phyloP scores from a whole-genome alignment of 1,139 yeast species.

The Meyerozyma sp. region DNA sequence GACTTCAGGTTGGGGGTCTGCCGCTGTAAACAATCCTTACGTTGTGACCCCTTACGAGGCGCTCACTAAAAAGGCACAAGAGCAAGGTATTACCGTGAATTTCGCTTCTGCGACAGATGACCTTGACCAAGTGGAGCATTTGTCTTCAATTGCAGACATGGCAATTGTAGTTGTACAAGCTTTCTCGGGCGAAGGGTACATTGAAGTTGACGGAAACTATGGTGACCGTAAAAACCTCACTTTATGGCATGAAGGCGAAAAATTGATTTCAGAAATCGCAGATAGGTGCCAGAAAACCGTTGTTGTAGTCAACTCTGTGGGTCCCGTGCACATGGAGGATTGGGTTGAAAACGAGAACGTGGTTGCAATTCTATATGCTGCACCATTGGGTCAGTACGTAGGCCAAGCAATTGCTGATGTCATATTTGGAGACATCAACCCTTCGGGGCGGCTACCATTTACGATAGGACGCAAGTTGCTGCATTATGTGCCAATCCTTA shows the following conservation, averaged over 20 bases:
- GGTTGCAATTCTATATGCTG: constrained; percentile 50
- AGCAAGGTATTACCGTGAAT: constrained; percentile 41
- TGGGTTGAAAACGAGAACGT: constrained; percentile 57
- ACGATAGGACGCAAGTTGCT: constrained; percentile 53
- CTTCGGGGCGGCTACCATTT: constrained; percentile 60
- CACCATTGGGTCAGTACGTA: constrained; percentile 55
- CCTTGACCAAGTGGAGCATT: constrained; percentile 35
- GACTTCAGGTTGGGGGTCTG: constrained; percentile 34
- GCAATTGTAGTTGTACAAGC: constrained; percentile 49
- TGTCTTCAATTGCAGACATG: constrained; percentile 47
- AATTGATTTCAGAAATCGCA: constrained; percentile 44
- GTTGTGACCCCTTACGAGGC: constrained; percentile 54
- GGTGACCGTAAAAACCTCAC: constrained; percentile 58
- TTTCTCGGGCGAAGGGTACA: constrained; percentile 55
- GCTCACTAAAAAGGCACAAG: constrained; percentile 38
- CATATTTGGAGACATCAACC: constrained; percentile 53
- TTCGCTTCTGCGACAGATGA: constrained; percentile 40
- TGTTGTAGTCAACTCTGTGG: constrained; percentile 54
- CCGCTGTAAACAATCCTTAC: constrained; percentile 48
- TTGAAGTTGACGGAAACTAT: constrained; percentile 51
- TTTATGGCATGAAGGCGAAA: constrained; percentile 60
- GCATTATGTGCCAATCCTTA: constrained; percentile 49
- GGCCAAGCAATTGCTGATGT: constrained; percentile 40
- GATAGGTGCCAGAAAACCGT: constrained; percentile 47
- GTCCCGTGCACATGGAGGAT: constrained; percentile 54